Conservation (phyloP, 2,329 filamentous ascomycete species). For the Aspergillus ochraceus region DNA sequence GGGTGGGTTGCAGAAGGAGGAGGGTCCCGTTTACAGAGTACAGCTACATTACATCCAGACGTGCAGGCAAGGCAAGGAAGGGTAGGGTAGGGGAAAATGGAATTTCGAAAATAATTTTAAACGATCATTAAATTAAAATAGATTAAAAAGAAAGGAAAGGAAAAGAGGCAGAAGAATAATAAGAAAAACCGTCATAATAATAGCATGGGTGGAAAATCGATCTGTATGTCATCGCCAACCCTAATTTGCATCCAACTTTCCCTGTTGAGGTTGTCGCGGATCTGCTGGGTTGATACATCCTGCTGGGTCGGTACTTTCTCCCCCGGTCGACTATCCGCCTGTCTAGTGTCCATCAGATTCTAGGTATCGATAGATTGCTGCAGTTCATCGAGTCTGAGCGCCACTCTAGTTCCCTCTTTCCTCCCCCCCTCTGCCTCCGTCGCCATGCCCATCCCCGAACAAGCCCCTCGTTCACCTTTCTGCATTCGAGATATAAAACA, state of each 20-base stretch:
- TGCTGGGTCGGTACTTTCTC: conserved; percentile 3
- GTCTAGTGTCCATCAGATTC: neutral
- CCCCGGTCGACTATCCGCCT: neutral
- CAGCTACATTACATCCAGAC: neutral
- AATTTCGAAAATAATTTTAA: neutral
- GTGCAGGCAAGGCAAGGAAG: neutral
- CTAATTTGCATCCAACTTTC: conserved; percentile 17
- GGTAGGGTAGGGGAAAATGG: conserved; percentile 1
- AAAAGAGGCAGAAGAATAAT: neutral
- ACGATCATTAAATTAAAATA: neutral
- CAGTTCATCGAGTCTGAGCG: conserved; percentile 22
- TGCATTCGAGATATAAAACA: conserved; percentile 37
- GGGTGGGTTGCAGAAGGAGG: conserved; percentile 8
- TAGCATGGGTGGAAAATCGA: conserved; percentile 4
- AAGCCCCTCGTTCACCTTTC: conserved; percentile 23
- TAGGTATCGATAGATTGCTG: conserved; percentile 13
- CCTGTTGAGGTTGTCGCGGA: conserved; percentile 22
- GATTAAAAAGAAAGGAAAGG: neutral
- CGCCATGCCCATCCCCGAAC: neutral
- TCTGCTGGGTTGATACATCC: conserved; percentile 15
- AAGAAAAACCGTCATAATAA: neutral
- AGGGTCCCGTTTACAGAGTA: neutral
- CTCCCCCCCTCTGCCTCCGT: neutral
- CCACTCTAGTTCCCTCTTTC: conserved; percentile 2
- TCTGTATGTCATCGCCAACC: conserved; percentile 24